Evolutionary conservation across 805 yeast species (phyloP), one percentile per base, ranked within the genome.

Genomic region (Brettanomyces bruxellensis): DNA sequence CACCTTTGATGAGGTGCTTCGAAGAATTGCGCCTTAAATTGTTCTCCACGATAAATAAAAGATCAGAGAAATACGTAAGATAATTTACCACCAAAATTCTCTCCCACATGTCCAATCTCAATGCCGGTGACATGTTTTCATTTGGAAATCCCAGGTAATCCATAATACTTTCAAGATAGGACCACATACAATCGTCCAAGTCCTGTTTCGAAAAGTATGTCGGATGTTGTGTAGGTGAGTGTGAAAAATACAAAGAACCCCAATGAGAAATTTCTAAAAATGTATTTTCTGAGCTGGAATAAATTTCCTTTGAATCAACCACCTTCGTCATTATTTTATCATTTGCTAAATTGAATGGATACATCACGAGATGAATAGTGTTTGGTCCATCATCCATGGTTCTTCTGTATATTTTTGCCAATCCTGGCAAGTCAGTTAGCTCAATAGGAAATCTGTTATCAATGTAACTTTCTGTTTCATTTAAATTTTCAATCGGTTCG

Each of bases 161-260:
- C 13, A 58, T 44, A 5, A 59, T 43, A 4, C 48, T 35, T 42
- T 56, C 61, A n/a, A 47, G 47, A 34, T 56, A 58, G 2, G 61
- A 49, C 56, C 60, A 56, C 42, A 55, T 47, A 30, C 56, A 52
- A 43, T 63, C 66, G 24, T 50, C 39, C 7, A 51, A 25, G 5
- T 41, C 4, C 4, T 32, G 35, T 22, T 14, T n/a, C 12, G 41
- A 6, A n/a, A 38, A 36, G 13, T 5, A 48, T 32, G 23, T n/a
- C 2, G 23, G n/a, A 32, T 36, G 12, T 11, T 23, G 11, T 18
- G 38, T 28, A 25, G 46, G 47, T 7, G 45, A 13, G 44, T 58
- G 60, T 1, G 59, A 52, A 43, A 62, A 61, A 44, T 62, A 63
- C 7, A 62, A 42, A 0, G 52, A 45, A 3, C 66, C 66, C 61